Evolutionary conservation across 73 alveolate genomes (phyloP).

Genomic region (Halteria grandinella): DNA sequence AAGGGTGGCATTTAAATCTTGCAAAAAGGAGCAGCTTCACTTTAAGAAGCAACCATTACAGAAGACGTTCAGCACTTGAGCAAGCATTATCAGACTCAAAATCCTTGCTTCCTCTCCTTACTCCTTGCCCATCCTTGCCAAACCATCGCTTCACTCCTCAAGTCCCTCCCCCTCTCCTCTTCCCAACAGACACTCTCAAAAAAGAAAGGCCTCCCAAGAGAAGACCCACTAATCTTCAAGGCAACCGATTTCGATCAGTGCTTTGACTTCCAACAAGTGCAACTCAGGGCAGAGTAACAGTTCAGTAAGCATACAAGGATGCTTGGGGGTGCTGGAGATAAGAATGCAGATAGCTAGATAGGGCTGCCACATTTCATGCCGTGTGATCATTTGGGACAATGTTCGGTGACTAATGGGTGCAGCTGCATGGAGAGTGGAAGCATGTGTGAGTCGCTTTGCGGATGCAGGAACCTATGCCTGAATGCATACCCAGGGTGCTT

Average conservation of each 20-base stretch:
- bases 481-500: constrained; percentile 41
- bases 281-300: not conserved
- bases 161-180: too few relatives aligned
- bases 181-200: not conserved
- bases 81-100: not conserved
- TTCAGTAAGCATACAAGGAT: not conserved
- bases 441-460: constrained; percentile 19
- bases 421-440: not conserved
- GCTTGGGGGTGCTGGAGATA: too few relatives aligned
- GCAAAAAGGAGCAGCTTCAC: not conserved
- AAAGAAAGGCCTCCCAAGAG: not conserved
- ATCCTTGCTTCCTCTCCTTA: constrained; percentile 18
- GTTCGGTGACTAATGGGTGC: not conserved
- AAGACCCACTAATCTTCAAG: not conserved
- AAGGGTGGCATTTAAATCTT: not conserved
- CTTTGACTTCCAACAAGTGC: not conserved
- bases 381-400: constrained; percentile 34
- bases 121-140: not conserved
- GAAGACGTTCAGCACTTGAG: not conserved
- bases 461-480: constrained; percentile 21
- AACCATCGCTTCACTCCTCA: not conserved
- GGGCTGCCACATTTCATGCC: constrained; percentile 11
- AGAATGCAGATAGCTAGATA: not conserved
- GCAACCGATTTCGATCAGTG: not conserved
- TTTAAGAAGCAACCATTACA: not conserved